Base-by-base conservation (phyloP, 1,139 yeast species). In the Pichiaceae sp. region DNA sequence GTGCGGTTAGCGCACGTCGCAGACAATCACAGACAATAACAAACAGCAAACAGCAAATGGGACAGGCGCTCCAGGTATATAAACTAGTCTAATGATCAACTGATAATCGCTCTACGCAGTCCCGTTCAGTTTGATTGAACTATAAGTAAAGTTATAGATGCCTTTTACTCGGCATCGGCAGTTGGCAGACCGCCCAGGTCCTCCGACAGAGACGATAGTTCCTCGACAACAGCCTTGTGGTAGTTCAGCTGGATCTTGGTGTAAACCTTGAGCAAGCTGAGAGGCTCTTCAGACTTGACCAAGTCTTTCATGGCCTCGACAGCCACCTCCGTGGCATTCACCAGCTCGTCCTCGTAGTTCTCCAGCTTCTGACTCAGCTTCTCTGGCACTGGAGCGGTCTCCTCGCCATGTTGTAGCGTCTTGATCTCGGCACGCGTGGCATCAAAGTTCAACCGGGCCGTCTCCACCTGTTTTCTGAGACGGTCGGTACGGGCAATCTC, bases 261-360 rank as follows among this genome's bases (percentile, higher is more conserved):
- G 50, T 80, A 74, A 14, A 78, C 63, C 51, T 77, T 78, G 46
- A 83, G 64, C 50, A 82, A 63, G 41, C 72, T 68, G 36, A 82
- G 66, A 38, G 77, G 66, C 55, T 78, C 81, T 12, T 77, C 65
- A 29, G 89, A 86, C 44, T 71, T 75, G 49, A 83, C 74, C 41
- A 82, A 64, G 44, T 69, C 73, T 57, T 79, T 77, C 91, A 83
- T 81, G 39, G 75, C 75, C 48, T 74, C 71, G n/a, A 80, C 91
- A 1, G 91, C 91, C 24, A 68, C 64, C 41, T 80, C 80, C 7
- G 87, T 82, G 19, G 85, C 83, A 50, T 78, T 72, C 24, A 82
- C 91, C 48, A 82, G 70, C 44, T 79, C 89, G 53, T 83, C 94
- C 59, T 83, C 94, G 46, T 72, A 69, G 32, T 68, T 62, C 46